Evolutionary conservation across 352 stramenopile species (phyloP).

Genomic region (Blastocystis hominis): DNA sequence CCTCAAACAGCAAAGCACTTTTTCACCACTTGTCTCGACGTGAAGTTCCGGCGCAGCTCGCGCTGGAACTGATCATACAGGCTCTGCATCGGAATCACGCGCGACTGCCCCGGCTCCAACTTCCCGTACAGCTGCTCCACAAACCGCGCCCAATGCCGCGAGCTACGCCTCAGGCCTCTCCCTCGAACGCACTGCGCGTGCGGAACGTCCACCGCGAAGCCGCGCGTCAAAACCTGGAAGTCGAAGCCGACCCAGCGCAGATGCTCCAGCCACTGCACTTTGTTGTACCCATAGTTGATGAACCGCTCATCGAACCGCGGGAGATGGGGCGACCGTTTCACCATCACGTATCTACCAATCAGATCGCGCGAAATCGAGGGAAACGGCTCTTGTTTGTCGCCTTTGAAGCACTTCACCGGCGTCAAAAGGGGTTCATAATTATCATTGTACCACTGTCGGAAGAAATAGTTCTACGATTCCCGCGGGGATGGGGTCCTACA

Average conservation of each 20-base stretch:
- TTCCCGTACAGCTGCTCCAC: neutral
- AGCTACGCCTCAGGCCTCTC: neutral
- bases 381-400: slow-evolving; percentile 51
- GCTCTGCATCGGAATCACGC: neutral
- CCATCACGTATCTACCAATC: slow-evolving; percentile 46
- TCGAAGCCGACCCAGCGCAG: slow-evolving; percentile 35
- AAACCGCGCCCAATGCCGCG: slow-evolving; percentile 6
- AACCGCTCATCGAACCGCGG: slow-evolving; percentile 55
- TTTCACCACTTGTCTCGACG: neutral
- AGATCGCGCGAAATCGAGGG: neutral
- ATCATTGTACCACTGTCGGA: slow-evolving; percentile 7
- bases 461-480: slow-evolving; percentile 35
- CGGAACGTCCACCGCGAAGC: slow-evolving; percentile 41
- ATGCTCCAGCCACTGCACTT: slow-evolving; percentile 57
- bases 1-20: neutral
- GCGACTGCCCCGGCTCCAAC: neutral
- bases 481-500: neutral
- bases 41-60: slow-evolving; percentile 15
- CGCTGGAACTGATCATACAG: neutral
- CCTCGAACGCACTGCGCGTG: neutral
- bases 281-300: slow-evolving; percentile 57
- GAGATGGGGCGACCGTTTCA: neutral
- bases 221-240: slow-evolving; percentile 27
- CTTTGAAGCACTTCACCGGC: slow-evolving; percentile 46
- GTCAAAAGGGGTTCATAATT: slow-evolving; percentile 15